phyloP scores from a whole-genome alignment of 148 eudicot species.

The Camellia sinensis region DNA sequence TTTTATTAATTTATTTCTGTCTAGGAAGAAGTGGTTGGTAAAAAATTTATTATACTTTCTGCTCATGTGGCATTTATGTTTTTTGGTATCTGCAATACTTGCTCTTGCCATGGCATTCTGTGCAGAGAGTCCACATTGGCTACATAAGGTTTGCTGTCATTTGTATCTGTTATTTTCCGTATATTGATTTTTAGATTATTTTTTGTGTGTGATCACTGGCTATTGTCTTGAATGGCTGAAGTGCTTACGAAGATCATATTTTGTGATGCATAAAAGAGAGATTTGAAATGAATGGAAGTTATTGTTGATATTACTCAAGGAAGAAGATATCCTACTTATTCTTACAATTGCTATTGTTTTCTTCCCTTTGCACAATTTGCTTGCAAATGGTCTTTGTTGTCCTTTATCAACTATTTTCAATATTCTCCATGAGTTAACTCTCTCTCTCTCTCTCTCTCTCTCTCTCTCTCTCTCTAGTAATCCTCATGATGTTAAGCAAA shows the following conservation, averaged over 20 bases:
- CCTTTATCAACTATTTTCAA: not conserved
- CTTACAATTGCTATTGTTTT: not conserved
- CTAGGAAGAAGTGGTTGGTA: not conserved
- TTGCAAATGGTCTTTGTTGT: not conserved
- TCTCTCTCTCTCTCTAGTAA: not conserved
- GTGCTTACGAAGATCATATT: not conserved
- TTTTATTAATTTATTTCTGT: not conserved
- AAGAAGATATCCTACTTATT: not conserved
- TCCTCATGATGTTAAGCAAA: not conserved
- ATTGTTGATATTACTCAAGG: not conserved
- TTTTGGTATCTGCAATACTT: conserved; percentile 79
- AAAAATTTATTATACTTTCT: not conserved
- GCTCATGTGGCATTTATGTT: conserved; percentile 92
- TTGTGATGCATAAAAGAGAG: not conserved
- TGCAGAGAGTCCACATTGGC: conserved; percentile 97
- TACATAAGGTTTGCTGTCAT: conserved; percentile 70
- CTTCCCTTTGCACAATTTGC: not conserved
- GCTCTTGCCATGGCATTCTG: conserved; percentile 76
- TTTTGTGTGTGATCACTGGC: not conserved
- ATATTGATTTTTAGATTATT: conserved; percentile 11
- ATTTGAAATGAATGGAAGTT: not conserved
- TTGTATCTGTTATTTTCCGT: not conserved
- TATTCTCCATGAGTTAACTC: not conserved
- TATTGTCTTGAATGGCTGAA: not conserved
- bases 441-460: too few relatives aligned